Base-by-base conservation (phyloP, 2,329 filamentous ascomycete species). In the Pleomassaria siparia region DNA sequence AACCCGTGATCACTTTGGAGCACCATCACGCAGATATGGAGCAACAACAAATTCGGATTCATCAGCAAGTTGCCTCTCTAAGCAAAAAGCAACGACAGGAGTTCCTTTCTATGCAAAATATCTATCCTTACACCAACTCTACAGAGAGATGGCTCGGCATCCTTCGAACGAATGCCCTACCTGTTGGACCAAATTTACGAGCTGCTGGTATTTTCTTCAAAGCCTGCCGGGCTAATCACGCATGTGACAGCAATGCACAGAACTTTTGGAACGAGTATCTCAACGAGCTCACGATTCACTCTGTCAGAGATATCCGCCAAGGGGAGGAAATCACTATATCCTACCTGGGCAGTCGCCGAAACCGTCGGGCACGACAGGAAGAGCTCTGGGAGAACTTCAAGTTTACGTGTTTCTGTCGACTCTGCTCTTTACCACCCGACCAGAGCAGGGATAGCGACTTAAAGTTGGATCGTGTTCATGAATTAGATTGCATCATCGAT, bases 261-360 rank as follows among this genome's bases (percentile, higher is more conserved):
- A 66, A 69, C 32, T 46, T 51, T 33, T 74, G 64, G 66, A 73
- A 72, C 41, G 44, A 61, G 15, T 60, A 55, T 13, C 61, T 64
- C 18, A 53, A 64, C 33, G 46, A 46, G 46, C 53, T 60, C 44
- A 69, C 58, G 4, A 55, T 73, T 1, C 63, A 73, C 57, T 64
- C 69, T 44, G 44, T 69, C 33, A 59, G 62, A 49, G 59, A 70
- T 16, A 72, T 74, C 18, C 18, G 46, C 2, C 54, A 66, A 40
- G 67, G 64, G 16, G 64, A 72, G 41, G 70, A 74, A 46, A 66
- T 72, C 35, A 70, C 66, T 5, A 63, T 74, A 44, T 59, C 48
- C 28, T 74, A 72, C 50, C 54, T 72, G 1, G 35, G 37, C 22
- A 7, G 40, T 36, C 20, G 52, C 20, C 59, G 54, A 20, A 59